phyloP scores from a whole-genome alignment of 495 filamentous ascomycete species.

The Tirmania nivea region DNA sequence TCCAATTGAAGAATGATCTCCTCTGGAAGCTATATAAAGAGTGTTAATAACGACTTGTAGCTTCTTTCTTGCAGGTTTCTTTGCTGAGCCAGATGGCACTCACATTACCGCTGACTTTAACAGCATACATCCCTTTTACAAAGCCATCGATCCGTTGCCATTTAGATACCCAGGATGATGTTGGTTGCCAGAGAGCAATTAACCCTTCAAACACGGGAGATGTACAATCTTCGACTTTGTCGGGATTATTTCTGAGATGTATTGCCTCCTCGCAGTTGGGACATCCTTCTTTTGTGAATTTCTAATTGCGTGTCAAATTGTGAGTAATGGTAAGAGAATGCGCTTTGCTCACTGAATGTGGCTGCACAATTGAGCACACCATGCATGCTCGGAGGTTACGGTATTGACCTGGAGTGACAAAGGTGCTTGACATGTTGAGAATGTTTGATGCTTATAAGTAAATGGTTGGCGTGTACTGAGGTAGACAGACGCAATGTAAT shows the following conservation, averaged over 20 bases:
- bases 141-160: slow-evolving; percentile 84
- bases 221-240: slow-evolving; percentile 77
- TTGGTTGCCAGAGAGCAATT: slow-evolving; percentile 53
- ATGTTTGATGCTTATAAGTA: neutral
- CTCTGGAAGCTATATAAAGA: slow-evolving; percentile 26
- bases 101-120: slow-evolving; percentile 65
- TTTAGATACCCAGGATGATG: slow-evolving; percentile 70
- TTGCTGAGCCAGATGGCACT: slow-evolving; percentile 13
- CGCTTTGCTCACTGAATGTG: slow-evolving; percentile 36
- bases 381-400: slow-evolving; percentile 88
- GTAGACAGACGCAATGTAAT: too few relatives aligned
- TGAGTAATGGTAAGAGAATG: slow-evolving; percentile 3
- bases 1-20: slow-evolving; percentile 14
- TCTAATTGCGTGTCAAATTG: slow-evolving; percentile 24
- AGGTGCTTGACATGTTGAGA: slow-evolving; percentile 17
- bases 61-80: too few relatives aligned
- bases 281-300: slow-evolving; percentile 67
- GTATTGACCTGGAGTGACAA: slow-evolving; percentile 43
- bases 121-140: slow-evolving; percentile 71
- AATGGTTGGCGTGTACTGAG: too few relatives aligned
- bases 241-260: slow-evolving; percentile 50
- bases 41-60: neutral
- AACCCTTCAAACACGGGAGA: slow-evolving; percentile 86
- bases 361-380: slow-evolving; percentile 87
- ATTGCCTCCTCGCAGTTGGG: slow-evolving; percentile 92